phyloP scores from a whole-genome alignment of 345 rosid genomes.

The Citrus reticulata region DNA sequence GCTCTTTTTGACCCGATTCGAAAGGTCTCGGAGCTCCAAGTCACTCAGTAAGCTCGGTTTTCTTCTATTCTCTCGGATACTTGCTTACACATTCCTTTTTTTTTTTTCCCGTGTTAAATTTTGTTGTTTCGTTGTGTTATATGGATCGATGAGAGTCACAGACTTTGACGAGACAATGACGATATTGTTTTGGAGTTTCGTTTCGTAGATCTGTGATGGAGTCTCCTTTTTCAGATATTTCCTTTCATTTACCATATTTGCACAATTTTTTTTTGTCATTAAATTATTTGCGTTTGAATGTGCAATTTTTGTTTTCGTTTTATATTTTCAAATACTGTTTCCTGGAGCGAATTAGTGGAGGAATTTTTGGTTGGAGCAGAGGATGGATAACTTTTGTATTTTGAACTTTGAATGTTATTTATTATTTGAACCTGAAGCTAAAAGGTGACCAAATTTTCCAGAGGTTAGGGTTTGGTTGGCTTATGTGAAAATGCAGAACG shows the following conservation, averaged over 20 bases:
- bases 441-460: not conserved
- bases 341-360: conserved; percentile 6
- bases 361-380: conserved; percentile 1
- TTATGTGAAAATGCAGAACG: not conserved
- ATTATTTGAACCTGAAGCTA: not conserved
- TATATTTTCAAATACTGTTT: not conserved
- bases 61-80: not conserved
- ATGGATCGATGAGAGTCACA: conserved; percentile 11
- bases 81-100: not conserved
- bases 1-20: conserved; percentile 25
- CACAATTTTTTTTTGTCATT: not conserved
- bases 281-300: not conserved
- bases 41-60: conserved; percentile 31
- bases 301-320: not conserved
- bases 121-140: conserved; percentile 6
- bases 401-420: not conserved
- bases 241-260: not conserved
- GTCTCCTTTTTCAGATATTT: conserved; percentile 10
- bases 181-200: conserved; percentile 13
- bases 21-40: conserved; percentile 25
- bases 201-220: conserved; percentile 29
- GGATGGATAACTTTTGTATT: not conserved
- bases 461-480: not conserved
- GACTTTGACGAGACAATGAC: not conserved
- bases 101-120: not conserved